Evolutionary conservation across 2,329 filamentous ascomycete species (phyloP).

Genomic region (Pseudocercospora cruenta): DNA sequence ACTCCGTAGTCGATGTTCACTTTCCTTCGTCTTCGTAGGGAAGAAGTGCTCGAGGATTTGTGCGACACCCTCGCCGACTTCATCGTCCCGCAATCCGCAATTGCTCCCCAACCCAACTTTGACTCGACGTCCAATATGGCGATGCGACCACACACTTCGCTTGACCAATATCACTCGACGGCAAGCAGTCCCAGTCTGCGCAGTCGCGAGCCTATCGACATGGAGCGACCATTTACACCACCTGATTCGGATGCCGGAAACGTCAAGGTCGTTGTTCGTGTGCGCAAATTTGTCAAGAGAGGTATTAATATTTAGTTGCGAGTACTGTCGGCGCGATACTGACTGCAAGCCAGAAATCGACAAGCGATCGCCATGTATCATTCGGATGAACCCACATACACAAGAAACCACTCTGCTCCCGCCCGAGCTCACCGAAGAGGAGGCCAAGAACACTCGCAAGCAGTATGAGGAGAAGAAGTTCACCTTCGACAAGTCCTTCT

Average conservation of each 20-base stretch:
- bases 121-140: slow-evolving; percentile 19
- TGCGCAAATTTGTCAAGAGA: slow-evolving; percentile 52
- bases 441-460: slow-evolving; percentile 64
- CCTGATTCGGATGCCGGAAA: slow-evolving; percentile 49
- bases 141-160: slow-evolving; percentile 22
- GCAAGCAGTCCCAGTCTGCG: slow-evolving; percentile 52
- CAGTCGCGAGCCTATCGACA: slow-evolving; percentile 43
- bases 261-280: slow-evolving; percentile 56
- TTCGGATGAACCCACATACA: slow-evolving; percentile 85
- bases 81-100: slow-evolving; percentile 11
- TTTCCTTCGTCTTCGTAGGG: slow-evolving; percentile 22
- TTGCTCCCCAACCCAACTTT: slow-evolving; percentile 7
- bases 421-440: slow-evolving; percentile 50
- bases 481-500: slow-evolving; percentile 97
- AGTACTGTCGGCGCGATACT: slow-evolving; percentile 28
- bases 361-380: slow-evolving; percentile 78
- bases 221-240: slow-evolving; percentile 38
- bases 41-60: slow-evolving; percentile 16
- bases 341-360: slow-evolving; percentile 68
- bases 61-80: slow-evolving; percentile 22
- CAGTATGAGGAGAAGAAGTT: slow-evolving; percentile 86
- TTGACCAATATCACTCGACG: slow-evolving; percentile 35
- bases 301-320: slow-evolving; percentile 36
- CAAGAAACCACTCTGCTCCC: slow-evolving; percentile 81
- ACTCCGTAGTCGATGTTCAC: slow-evolving; percentile 19